Conservation (phyloP, 345 rosid genomes). For the Passiflora organensis region DNA sequence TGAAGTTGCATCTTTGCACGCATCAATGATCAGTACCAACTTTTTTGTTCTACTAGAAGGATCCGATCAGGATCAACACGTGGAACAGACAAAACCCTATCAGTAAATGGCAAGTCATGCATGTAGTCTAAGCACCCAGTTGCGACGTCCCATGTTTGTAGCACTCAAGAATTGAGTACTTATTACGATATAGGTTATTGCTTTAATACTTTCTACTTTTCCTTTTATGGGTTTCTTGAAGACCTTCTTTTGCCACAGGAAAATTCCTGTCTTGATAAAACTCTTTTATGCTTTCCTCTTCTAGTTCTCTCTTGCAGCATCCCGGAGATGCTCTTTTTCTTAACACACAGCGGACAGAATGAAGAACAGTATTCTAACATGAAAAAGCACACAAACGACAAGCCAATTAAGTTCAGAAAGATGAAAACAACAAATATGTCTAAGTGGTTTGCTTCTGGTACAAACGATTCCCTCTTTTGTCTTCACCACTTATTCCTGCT, state of each 20-base stretch:
- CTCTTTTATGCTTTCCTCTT: neutral
- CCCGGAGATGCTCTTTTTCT: slow-evolving; percentile 13
- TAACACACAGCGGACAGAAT: slow-evolving; percentile 7
- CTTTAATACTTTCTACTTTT: neutral
- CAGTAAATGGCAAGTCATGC: slow-evolving; percentile 19
- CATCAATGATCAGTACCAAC: slow-evolving; percentile 14
- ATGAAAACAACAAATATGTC: slow-evolving; percentile 20
- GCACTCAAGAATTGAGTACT: too few species aligned
- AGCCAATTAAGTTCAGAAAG: slow-evolving; percentile 9
- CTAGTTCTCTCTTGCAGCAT: slow-evolving; percentile 6
- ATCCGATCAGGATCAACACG: slow-evolving; percentile 4
- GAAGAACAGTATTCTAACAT: slow-evolving; percentile 7
- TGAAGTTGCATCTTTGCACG: slow-evolving; percentile 12
- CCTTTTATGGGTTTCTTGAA: neutral
- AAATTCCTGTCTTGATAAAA: slow-evolving; percentile 1
- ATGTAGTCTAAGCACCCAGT: slow-evolving; percentile 4
- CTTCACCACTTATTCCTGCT: slow-evolving; percentile 6
- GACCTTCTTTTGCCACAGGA: neutral
- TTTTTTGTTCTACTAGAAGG: slow-evolving; percentile 8
- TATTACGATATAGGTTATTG: too few species aligned
- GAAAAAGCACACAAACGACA: slow-evolving; percentile 1
- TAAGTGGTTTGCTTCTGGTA: slow-evolving; percentile 25
- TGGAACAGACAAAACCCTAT: slow-evolving; percentile 22
- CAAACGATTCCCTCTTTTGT: slow-evolving; percentile 21
- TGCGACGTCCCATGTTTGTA: slow-evolving; percentile 6